Conservation (phyloP, 768 basidiomycete genomes). For the Hemileccinum rubropunctum region DNA sequence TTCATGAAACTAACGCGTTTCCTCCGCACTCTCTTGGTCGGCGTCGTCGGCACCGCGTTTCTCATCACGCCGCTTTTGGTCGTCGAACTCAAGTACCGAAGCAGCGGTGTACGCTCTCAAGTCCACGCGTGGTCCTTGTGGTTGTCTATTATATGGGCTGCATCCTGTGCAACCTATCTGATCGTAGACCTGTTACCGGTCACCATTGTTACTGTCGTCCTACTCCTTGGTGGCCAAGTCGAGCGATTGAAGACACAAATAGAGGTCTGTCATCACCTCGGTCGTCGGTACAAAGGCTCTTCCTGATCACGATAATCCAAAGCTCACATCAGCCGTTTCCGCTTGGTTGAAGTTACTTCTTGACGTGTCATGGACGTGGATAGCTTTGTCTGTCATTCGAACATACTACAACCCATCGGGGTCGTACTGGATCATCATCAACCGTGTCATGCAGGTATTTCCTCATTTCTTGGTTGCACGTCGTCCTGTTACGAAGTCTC, state of each 20-base stretch:
- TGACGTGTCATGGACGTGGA: slow-evolving; percentile 72
- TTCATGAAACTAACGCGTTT: slow-evolving; percentile 67
- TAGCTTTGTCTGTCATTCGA: slow-evolving; percentile 62
- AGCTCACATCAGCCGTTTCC: slow-evolving; percentile 68
- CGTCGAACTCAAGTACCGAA: slow-evolving; percentile 58
- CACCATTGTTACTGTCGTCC: slow-evolving; percentile 50
- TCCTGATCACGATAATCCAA: slow-evolving; percentile 2
- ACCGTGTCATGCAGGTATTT: slow-evolving; percentile 67
- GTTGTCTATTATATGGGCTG: slow-evolving; percentile 66
- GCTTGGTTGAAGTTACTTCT: slow-evolving; percentile 70
- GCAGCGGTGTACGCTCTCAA: slow-evolving; percentile 46
- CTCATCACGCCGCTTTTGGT: slow-evolving; percentile 70
- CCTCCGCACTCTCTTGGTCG: slow-evolving; percentile 57
- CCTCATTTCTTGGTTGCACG: not conserved
- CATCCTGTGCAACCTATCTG: slow-evolving; percentile 57
- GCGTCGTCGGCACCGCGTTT: slow-evolving; percentile 57
- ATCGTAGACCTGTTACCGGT: slow-evolving; percentile 63
- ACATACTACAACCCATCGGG: slow-evolving; percentile 57
- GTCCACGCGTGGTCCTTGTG: slow-evolving; percentile 66
- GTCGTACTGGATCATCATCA: slow-evolving; percentile 64
- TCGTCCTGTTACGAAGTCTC: slow-evolving; percentile 1
- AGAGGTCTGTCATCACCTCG: slow-evolving; percentile 46
- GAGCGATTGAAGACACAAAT: slow-evolving; percentile 67
- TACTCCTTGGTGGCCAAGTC: slow-evolving; percentile 56
- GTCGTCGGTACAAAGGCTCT: not conserved